phyloP scores from a whole-genome alignment of 169 alveolate genomes.

The Eimeria zaria region DNA sequence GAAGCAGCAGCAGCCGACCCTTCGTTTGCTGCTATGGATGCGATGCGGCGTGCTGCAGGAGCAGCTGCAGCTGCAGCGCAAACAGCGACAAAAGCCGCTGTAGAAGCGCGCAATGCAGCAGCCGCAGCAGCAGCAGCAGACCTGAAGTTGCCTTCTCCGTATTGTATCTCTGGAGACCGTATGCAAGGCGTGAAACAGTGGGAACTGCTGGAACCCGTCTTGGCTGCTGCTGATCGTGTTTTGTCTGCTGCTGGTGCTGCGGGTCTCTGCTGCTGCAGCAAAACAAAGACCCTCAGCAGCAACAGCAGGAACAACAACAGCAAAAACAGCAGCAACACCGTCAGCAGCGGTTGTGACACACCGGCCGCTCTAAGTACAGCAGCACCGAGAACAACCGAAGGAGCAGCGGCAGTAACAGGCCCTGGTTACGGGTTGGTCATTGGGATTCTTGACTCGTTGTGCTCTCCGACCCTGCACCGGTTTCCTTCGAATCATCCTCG shows the following conservation, averaged over 20 bases:
- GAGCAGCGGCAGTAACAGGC: slow-evolving; percentile 33
- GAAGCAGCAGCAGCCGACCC: slow-evolving; percentile 55
- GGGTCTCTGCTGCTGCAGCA: slow-evolving; percentile 54
- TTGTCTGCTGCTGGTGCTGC: slow-evolving; percentile 34
- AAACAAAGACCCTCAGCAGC: slow-evolving; percentile 25
- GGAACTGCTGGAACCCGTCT: slow-evolving; percentile 31
- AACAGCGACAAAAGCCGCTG: slow-evolving; percentile 37
- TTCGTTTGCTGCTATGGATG: slow-evolving; percentile 49
- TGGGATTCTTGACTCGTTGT: neutral
- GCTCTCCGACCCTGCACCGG: slow-evolving; percentile 32
- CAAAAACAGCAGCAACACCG: neutral
- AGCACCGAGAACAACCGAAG: no score
- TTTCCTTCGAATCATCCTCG: slow-evolving; percentile 44
- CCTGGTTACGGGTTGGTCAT: neutral
- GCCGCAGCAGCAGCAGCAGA: slow-evolving; percentile 78
- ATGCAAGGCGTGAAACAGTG: slow-evolving; percentile 36
- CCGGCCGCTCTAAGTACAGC: neutral
- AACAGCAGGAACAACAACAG: slow-evolving; percentile 9
- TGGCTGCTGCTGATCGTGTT: slow-evolving; percentile 6
- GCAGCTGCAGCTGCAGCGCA: slow-evolving; percentile 65
- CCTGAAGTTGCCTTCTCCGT: slow-evolving; percentile 46
- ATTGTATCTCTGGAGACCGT: slow-evolving; percentile 27
- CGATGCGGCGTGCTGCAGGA: slow-evolving; percentile 60
- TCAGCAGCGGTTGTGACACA: neutral
- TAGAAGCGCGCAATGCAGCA: slow-evolving; percentile 64